Conservation (phyloP, 176 grass and related monocot genomes). For the Hyparrhenia diplandra region DNA sequence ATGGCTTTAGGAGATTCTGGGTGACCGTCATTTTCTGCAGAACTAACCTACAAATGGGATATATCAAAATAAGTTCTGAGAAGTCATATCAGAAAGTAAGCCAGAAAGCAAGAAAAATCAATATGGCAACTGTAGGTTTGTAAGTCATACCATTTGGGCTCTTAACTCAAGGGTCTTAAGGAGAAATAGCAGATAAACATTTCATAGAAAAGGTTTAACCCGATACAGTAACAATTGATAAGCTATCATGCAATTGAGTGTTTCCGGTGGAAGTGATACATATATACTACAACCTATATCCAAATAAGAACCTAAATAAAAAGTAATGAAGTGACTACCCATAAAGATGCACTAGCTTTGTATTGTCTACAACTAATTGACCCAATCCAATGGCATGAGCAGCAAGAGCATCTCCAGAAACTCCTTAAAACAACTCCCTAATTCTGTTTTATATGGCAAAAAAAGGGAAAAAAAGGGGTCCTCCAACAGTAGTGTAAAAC, state of each 20-base stretch:
- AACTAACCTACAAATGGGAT: slow-evolving; percentile 44
- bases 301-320: not conserved
- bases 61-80: not conserved
- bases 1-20: slow-evolving; percentile 72
- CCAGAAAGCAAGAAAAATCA: not conserved
- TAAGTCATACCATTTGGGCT: not conserved
- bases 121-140: not conserved
- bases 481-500: no score
- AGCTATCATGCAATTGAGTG: not conserved
- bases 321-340: not conserved
- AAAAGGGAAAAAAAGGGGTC: not conserved
- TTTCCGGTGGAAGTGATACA: not conserved
- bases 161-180: not conserved
- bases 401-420: not conserved
- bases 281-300: not conserved
- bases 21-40: slow-evolving; percentile 33
- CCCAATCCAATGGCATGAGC: not conserved
- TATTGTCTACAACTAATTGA: not conserved
- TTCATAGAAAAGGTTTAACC: not conserved
- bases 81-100: not conserved
- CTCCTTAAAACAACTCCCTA: not conserved
- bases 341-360: not conserved
- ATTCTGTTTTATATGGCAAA: not conserved
- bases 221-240: not conserved
- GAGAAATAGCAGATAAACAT: not conserved